phyloP scores from a whole-genome alignment of 2,329 filamentous ascomycete species.

The Beauveria sp. region DNA sequence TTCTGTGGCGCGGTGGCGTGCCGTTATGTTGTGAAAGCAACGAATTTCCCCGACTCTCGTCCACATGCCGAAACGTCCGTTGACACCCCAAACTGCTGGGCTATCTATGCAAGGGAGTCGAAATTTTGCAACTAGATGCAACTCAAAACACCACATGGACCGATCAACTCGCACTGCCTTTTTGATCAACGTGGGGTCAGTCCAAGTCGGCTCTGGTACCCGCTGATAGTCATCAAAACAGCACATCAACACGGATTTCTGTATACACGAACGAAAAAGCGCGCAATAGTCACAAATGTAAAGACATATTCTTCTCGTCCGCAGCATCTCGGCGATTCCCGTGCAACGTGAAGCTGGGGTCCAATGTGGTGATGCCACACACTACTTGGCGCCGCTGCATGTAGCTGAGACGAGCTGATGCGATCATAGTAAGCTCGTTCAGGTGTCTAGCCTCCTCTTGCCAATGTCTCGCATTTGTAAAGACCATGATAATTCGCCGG shows the following conservation, averaged over 20 bases:
- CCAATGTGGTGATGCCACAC: not conserved
- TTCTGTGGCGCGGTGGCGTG: not conserved
- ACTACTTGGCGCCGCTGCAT: not conserved
- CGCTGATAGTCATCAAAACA: not conserved
- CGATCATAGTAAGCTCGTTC: not conserved
- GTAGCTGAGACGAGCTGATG: not conserved
- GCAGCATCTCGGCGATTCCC: not conserved
- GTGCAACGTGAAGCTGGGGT: not conserved
- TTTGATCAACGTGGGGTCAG: not conserved
- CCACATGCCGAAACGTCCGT: not conserved
- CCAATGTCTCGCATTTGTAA: not conserved
- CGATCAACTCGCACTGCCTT: not conserved
- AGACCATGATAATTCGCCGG: not conserved
- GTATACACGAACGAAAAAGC: not conserved
- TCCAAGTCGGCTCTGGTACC: slow-evolving; percentile 3
- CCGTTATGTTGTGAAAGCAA: not conserved
- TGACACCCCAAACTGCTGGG: not conserved
- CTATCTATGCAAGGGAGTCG: not conserved
- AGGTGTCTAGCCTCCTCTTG: not conserved
- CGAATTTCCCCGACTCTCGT: not conserved
- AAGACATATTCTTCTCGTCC: not conserved
- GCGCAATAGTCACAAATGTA: not conserved
- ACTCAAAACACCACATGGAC: not conserved
- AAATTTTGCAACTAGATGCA: not conserved
- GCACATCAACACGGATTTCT: not conserved